Evolutionary conservation across 2,329 filamentous ascomycete species (phyloP).

Genomic region (Davidsoniella eucalypti): DNA sequence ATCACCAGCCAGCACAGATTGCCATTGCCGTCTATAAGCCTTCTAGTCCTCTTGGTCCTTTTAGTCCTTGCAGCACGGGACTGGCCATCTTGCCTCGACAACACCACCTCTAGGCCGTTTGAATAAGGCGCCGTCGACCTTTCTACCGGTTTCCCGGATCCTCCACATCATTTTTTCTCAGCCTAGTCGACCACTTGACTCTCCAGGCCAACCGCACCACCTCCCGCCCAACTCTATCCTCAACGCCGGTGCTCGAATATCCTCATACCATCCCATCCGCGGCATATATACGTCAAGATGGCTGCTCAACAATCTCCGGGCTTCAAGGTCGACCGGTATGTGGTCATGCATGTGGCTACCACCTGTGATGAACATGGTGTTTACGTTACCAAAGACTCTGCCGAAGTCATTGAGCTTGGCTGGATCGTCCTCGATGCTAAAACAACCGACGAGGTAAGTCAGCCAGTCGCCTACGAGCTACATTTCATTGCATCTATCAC

Average conservation of each 20-base stretch:
- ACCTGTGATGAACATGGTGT: slow-evolving; percentile 99
- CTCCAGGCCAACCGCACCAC: no score
- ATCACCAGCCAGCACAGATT: no score
- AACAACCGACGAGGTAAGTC: slow-evolving; percentile 73
- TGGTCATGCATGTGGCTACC: slow-evolving; percentile 95
- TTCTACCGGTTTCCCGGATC: no score
- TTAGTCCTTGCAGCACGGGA: no score
- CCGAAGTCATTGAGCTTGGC: slow-evolving; percentile 96
- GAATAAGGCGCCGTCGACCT: no score
- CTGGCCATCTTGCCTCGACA: no score
- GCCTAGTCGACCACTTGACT: no score
- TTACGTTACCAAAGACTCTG: slow-evolving; percentile 97
- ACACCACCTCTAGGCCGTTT: no score
- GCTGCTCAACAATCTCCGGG: slow-evolving; percentile 30
- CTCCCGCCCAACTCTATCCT: background rate
- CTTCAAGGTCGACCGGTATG: slow-evolving; percentile 80
- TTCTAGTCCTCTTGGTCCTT: no score
- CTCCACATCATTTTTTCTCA: no score
- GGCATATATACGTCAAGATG: slow-evolving; percentile 16
- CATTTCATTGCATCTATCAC: background rate
- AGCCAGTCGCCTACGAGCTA: background rate
- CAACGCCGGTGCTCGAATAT: background rate
- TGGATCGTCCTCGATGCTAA: slow-evolving; percentile 94
- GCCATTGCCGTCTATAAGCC: no score
- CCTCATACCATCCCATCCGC: background rate